Conservation (phyloP, 2,329 filamentous ascomycete genomes). For the Neofusicoccum parvum region DNA sequence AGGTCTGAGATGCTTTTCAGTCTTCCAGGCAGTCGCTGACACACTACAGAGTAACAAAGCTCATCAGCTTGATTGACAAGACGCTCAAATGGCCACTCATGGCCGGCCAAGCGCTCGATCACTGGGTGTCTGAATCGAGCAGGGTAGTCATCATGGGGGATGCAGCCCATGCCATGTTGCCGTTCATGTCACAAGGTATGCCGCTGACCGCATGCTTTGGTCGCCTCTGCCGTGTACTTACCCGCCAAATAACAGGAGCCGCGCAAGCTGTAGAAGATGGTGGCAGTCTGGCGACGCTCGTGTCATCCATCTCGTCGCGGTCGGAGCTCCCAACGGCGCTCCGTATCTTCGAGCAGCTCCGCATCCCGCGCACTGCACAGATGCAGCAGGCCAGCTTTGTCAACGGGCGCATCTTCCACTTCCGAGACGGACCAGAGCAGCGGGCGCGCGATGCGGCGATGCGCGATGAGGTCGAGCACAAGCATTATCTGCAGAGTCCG, state of each 20-base stretch:
- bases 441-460: slow-evolving; percentile 28
- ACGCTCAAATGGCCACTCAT: slow-evolving; percentile 31
- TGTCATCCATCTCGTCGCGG: slow-evolving; percentile 32
- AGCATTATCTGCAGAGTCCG: slow-evolving; percentile 7
- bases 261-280: slow-evolving; percentile 69
- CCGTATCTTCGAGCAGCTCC: slow-evolving; percentile 41
- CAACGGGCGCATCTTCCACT: slow-evolving; percentile 53
- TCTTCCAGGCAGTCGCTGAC: slow-evolving; percentile 21
- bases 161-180: slow-evolving; percentile 30
- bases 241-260: slow-evolving; percentile 38
- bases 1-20: slow-evolving; percentile 40
- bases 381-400: slow-evolving; percentile 51
- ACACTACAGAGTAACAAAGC: slow-evolving; percentile 26
- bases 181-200: slow-evolving; percentile 36
- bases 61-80: slow-evolving; percentile 29
- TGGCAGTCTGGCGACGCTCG: slow-evolving; percentile 57
- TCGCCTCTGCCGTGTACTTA: not conserved
- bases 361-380: slow-evolving; percentile 36
- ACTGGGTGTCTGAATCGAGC: slow-evolving; percentile 24
- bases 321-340: slow-evolving; percentile 38
- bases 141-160: slow-evolving; percentile 29
- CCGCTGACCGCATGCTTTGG: no score
- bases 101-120: slow-evolving; percentile 21
- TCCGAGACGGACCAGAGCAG: slow-evolving; percentile 30
- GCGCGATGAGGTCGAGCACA: slow-evolving; percentile 18